Evolutionary conservation across 169 alveolate species (phyloP).

Genomic region (Eimeria sp.): DNA sequence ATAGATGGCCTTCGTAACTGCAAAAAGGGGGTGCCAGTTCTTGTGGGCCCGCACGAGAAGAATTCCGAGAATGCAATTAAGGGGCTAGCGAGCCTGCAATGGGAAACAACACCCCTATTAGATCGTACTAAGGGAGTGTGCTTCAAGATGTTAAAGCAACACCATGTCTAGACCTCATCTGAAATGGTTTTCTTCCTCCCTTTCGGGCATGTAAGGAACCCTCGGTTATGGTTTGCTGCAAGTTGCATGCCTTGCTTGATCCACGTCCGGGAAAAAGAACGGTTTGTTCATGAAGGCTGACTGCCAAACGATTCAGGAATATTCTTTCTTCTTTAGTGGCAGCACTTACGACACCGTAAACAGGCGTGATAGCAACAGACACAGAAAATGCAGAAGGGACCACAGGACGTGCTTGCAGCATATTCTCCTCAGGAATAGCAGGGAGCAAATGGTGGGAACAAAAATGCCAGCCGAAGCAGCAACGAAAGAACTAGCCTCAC

Average conservation of each 20-base stretch:
- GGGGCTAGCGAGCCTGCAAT: neutral
- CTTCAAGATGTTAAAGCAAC: neutral
- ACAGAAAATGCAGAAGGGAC: neutral
- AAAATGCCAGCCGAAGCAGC: neutral
- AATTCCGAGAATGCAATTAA: neutral
- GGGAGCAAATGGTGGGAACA: neutral
- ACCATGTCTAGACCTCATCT: neutral
- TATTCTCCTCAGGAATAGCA: neutral
- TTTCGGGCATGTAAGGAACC: neutral
- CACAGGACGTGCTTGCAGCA: neutral
- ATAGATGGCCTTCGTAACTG: neutral
- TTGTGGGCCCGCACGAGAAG: neutral
- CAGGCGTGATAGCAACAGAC: neutral
- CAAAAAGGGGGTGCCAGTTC: neutral
- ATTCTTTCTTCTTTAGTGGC: too few relatives aligned
- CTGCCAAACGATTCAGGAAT: too few relatives aligned
- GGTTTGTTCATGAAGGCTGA: neutral
- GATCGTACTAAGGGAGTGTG: neutral
- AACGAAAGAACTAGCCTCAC: neutral
- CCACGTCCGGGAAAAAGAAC: neutral
- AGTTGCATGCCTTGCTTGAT: neutral
- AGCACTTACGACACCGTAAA: neutral
- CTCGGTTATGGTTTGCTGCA: neutral
- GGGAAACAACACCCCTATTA: neutral
- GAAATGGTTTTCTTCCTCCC: neutral